Conservation (phyloP, 441 rosid genomes). For the Corymbia calophylla region DNA sequence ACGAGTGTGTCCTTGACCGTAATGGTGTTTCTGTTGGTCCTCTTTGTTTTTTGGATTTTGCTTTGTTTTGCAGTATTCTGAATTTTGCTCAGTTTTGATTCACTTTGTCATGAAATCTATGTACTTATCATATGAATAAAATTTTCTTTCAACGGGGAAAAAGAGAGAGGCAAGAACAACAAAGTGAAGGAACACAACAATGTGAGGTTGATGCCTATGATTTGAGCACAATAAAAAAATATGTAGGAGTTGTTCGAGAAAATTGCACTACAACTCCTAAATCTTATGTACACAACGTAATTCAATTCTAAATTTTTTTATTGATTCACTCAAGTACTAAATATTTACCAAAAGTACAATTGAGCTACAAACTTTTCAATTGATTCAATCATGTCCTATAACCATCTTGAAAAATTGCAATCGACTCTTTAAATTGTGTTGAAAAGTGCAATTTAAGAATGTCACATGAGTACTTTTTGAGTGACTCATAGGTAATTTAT, state of each 20-base stretch:
- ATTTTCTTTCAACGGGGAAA: background rate
- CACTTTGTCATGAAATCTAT: background rate
- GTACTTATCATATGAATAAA: background rate
- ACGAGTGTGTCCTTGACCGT: background rate
- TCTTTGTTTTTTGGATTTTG: background rate
- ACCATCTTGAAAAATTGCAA: background rate
- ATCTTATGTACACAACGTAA: background rate
- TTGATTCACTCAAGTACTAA: background rate
- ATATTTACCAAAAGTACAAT: background rate
- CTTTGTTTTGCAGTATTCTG: background rate
- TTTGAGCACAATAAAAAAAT: background rate
- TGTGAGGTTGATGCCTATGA: background rate
- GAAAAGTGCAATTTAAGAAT: background rate
- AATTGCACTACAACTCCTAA: background rate
- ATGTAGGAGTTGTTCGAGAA: background rate
- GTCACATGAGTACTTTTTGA: background rate
- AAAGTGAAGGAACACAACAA: background rate
- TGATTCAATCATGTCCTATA: background rate
- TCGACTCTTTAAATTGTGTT: background rate
- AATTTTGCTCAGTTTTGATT: background rate
- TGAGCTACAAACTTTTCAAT: background rate
- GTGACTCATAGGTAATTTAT: background rate
- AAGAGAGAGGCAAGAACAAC: background rate
- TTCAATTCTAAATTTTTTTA: background rate
- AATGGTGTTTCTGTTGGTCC: too few relatives aligned